Percentiles rank a stretch among this genome's conserved stretches.
Evolutionary conservation across 441 rosid species (phyloP).

Genomic region (Gossypium davidsonii): DNA sequence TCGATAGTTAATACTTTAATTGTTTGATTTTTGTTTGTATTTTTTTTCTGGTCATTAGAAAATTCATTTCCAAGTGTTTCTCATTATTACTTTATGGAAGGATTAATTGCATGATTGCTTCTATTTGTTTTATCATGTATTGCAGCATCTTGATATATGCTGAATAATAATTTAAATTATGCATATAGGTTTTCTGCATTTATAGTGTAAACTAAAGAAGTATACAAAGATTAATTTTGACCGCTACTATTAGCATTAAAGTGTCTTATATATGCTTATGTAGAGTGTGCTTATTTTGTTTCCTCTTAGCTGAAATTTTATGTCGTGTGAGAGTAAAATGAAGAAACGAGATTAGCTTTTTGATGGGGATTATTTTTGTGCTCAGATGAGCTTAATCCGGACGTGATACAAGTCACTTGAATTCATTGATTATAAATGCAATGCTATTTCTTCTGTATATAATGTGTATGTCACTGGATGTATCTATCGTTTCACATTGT

Average conservation of each 20-base stretch:
- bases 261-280: background rate
- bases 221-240: background rate
- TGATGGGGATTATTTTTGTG: background rate
- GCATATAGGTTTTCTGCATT: background rate
- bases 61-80: background rate
- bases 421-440: background rate
- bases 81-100: background rate
- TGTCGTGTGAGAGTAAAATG: background rate
- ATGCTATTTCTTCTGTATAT: background rate
- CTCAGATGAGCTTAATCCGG: background rate
- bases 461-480: background rate
- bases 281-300: background rate
- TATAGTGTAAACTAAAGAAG: background rate
- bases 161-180: background rate
- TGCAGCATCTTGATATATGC: background rate
- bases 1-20: background rate
- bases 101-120: background rate
- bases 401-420: background rate
- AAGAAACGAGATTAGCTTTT: background rate
- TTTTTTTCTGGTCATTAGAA: background rate
- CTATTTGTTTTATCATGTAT: background rate
- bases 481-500: background rate
- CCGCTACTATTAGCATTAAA: background rate
- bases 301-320: background rate
- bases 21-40: background rate